Evolutionary conservation across 306 rosid species (phyloP).

Genomic region (Glycine latifolia): DNA sequence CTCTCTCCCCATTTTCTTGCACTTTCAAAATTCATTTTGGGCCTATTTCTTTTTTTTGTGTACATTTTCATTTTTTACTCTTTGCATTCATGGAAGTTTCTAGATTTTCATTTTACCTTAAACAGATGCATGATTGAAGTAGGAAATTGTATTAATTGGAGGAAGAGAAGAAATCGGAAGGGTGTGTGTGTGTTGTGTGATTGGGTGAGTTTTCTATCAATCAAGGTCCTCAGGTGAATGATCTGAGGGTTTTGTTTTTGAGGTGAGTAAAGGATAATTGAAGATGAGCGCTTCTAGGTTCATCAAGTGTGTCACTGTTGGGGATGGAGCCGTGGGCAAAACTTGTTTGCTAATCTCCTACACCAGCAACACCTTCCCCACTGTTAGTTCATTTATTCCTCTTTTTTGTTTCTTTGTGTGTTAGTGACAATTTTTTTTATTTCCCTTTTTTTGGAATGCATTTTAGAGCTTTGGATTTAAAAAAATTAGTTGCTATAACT

Average conservation of each 20-base stretch:
- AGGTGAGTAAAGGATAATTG: constrained; percentile 32
- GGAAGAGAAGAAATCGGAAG: constrained; percentile 42
- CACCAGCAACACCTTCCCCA: constrained; percentile 99
- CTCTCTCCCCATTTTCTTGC: background rate
- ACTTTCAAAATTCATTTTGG: too few species aligned
- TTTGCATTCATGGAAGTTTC: constrained; percentile 42
- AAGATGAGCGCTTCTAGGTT: constrained; percentile 96
- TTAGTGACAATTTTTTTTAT: too few species aligned
- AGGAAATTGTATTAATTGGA: constrained; percentile 36
- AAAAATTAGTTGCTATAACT: background rate
- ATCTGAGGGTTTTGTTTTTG: constrained; percentile 70
- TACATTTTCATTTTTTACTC: too few species aligned
- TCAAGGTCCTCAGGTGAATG: constrained; percentile 76
- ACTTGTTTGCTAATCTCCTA: constrained; percentile 97
- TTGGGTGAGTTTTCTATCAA: too few species aligned
- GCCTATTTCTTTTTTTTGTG: too few species aligned
- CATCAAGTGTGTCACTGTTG: constrained; percentile 98
- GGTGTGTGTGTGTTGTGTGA: background rate
- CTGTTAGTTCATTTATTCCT: constrained; percentile 56
- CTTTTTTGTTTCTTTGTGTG: background rate
- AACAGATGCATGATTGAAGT: constrained; percentile 66
- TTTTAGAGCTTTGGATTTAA: background rate
- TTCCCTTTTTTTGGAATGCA: background rate
- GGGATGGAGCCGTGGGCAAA: constrained; percentile 99
- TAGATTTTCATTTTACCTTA: constrained; percentile 25